Percentiles rank a stretch among this genome's conserved stretches.
These are phyloP conservation scores for Trichoderma sp. DNA, from an alignment of 2,329 filamentous ascomycete species.

Conservation along the genomic window DNA sequence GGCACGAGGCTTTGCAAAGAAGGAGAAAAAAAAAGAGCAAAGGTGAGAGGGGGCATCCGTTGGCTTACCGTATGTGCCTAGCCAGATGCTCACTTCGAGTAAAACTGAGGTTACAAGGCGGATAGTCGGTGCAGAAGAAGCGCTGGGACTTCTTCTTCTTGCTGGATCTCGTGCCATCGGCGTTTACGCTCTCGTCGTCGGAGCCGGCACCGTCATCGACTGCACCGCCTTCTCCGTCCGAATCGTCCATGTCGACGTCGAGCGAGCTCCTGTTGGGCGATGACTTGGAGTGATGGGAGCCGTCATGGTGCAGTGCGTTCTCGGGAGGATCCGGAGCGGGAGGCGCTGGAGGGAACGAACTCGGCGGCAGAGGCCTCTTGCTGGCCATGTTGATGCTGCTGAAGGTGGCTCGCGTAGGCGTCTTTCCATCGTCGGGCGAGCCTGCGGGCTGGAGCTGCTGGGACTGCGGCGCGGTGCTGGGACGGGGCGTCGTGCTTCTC, in stretches of 20 bases:
- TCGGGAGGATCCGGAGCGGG: slow-evolving; percentile 52
- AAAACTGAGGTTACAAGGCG: slow-evolving; percentile 91
- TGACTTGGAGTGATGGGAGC: slow-evolving; percentile 63
- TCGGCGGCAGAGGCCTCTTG: slow-evolving; percentile 58
- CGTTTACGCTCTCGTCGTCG: slow-evolving; percentile 66
- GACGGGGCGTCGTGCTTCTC: slow-evolving; percentile 42
- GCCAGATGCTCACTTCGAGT: slow-evolving; percentile 94
- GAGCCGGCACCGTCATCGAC: slow-evolving; percentile 58
- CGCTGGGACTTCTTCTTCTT: slow-evolving; percentile 97
- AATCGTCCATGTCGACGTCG: slow-evolving; percentile 77
- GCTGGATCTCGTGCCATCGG: slow-evolving; percentile 67
- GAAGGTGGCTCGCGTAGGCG: slow-evolving; percentile 65
- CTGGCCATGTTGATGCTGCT: slow-evolving; percentile 43
- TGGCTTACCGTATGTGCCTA: slow-evolving; percentile 78
- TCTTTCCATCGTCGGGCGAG: slow-evolving; percentile 53
- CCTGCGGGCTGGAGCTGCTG: slow-evolving; percentile 33
- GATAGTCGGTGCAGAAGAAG: slow-evolving; percentile 95
- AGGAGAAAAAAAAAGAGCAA: not conserved
- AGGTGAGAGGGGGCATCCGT: not conserved
- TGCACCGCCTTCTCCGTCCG: slow-evolving; percentile 62
- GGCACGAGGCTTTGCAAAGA: not conserved
- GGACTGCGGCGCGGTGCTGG: slow-evolving; percentile 42
- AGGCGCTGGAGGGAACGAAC: slow-evolving; percentile 54
- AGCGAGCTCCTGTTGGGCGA: slow-evolving; percentile 57
- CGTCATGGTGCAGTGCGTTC: slow-evolving; percentile 46